phyloP scores from a whole-genome alignment of 2,329 filamentous ascomycete species.

The Blastomyces silverae region DNA sequence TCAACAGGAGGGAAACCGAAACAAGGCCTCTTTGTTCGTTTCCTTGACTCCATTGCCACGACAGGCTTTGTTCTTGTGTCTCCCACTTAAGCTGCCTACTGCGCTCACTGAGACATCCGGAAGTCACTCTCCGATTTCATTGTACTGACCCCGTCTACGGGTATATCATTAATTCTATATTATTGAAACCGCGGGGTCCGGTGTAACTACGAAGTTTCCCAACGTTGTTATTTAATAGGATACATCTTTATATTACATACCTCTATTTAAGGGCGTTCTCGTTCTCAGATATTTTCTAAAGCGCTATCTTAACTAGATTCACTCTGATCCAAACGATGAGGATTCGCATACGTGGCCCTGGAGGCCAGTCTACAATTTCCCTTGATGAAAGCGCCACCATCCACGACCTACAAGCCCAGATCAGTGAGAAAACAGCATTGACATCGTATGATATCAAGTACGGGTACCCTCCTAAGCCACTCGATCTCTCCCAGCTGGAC shows the following conservation, averaged over 20 bases:
- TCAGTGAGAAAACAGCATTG: constrained; percentile 57
- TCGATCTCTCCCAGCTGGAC: constrained; percentile 54
- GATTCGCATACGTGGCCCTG: constrained; percentile 67
- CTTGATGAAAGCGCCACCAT: constrained; percentile 58
- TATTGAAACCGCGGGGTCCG: no score
- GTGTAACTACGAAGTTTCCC: not conserved
- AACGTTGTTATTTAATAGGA: not conserved
- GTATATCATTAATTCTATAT: not conserved
- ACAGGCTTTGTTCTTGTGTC: not conserved
- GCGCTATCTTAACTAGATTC: not conserved
- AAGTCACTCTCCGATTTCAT: not conserved
- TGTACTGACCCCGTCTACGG: not conserved
- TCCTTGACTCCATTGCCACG: not conserved
- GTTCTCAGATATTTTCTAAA: not conserved
- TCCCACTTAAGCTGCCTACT: not conserved
- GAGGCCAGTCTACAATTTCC: constrained; percentile 63
- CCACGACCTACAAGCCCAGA: constrained; percentile 36
- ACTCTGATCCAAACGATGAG: constrained; percentile 49
- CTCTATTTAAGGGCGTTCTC: not conserved
- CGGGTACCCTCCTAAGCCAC: constrained; percentile 64
- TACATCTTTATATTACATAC: not conserved
- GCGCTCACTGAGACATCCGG: not conserved
- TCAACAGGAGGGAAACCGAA: not conserved
- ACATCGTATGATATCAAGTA: constrained; percentile 68
- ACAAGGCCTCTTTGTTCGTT: not conserved